Evolutionary conservation across 495 filamentous ascomycete genomes (phyloP), one percentile per base, ranked within the genome.

Genomic region (Astrothelium macrocarpum): DNA sequence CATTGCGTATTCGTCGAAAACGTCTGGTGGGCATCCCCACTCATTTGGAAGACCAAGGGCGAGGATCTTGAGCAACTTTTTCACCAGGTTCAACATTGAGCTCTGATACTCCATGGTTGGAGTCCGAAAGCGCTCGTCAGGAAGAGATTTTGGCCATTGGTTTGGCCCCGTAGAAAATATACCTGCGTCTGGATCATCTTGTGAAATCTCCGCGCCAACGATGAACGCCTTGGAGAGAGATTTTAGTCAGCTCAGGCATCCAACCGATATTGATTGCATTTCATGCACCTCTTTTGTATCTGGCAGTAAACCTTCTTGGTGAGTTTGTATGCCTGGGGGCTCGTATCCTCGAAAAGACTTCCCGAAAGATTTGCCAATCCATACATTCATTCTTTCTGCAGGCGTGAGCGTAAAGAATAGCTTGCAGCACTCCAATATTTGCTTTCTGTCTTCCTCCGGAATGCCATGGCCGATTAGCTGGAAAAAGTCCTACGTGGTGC

Each of bases 21-120:
- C 74, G 66, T 69, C 64, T 3, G 70, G 53, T 2, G 71, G 66
- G 5, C 74, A 63, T 0, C 75, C 74, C 34, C 34, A 39, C 34
- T 39, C 34, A 4, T 23, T 3, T 23, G 45, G 45, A 2, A 81
- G 77, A 14, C 75, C 78, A 7, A 68, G 67, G 26, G 72, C 59
- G 2, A 81, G 73, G 59, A 80, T 72, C 45, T 72, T 66, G 31
- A 76, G 69, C 14, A 80, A 67, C 0, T 65, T 62, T 56, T 70
- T 65, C 59, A 70, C 74, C n/a, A 79, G 71, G 1, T 64, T 61
- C 36, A 69, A 64, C 53, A 74, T 78, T 26, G 67, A 59, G 32
- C 70, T 62, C 60, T 81, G 79, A 68, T 83, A 82, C 45, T 78
- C 76, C 76, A 78, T 78, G 16, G 78, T 75, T 0, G 79, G 79